Evolutionary conservation across 805 yeast genomes (phyloP).

Genomic region (Candida alai): DNA sequence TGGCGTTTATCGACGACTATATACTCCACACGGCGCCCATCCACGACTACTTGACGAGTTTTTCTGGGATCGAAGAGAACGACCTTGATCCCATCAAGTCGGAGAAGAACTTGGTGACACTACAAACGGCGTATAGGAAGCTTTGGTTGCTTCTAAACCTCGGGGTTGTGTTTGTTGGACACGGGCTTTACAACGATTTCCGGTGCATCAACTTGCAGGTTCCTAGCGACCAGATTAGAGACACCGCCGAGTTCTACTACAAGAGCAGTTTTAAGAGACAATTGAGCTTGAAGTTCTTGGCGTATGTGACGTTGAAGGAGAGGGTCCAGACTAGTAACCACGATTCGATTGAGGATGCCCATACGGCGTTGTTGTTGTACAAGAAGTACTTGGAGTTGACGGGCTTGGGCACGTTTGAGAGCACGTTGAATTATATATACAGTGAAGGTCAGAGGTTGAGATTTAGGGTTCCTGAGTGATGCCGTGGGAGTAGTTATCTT

Average conservation of each 20-base stretch:
- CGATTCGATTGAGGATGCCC: slow-evolving; percentile 96
- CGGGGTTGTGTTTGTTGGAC: slow-evolving; percentile 93
- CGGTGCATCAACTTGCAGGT: slow-evolving; percentile 89
- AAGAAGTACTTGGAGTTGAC: slow-evolving; percentile 64
- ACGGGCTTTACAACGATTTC: slow-evolving; percentile 88
- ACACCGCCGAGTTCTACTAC: slow-evolving; percentile 78
- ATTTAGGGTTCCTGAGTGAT: slow-evolving; percentile 47
- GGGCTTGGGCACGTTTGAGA: slow-evolving; percentile 56
- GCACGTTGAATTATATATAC: slow-evolving; percentile 62
- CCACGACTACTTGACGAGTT: slow-evolving; percentile 82
- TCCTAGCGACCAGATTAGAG: slow-evolving; percentile 81
- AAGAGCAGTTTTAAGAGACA: slow-evolving; percentile 71
- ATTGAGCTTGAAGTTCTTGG: slow-evolving; percentile 79
- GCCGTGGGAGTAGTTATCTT: background rate
- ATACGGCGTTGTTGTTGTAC: slow-evolving; percentile 76
- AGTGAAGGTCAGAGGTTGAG: slow-evolving; percentile 59
- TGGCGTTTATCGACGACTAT: slow-evolving; percentile 90
- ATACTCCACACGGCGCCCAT: slow-evolving; percentile 69
- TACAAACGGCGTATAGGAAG: slow-evolving; percentile 80
- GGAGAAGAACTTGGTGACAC: slow-evolving; percentile 63
- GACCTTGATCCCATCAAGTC: slow-evolving; percentile 75
- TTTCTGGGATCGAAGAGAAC: slow-evolving; percentile 91
- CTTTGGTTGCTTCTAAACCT: slow-evolving; percentile 86
- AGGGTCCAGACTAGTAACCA: slow-evolving; percentile 91
- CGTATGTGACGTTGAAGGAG: slow-evolving; percentile 69